Percentiles rank a stretch among this genome's conserved stretches.
Evolutionary conservation across 2,329 filamentous ascomycete species (phyloP).

Genomic region (Beauveria brongniartii): DNA sequence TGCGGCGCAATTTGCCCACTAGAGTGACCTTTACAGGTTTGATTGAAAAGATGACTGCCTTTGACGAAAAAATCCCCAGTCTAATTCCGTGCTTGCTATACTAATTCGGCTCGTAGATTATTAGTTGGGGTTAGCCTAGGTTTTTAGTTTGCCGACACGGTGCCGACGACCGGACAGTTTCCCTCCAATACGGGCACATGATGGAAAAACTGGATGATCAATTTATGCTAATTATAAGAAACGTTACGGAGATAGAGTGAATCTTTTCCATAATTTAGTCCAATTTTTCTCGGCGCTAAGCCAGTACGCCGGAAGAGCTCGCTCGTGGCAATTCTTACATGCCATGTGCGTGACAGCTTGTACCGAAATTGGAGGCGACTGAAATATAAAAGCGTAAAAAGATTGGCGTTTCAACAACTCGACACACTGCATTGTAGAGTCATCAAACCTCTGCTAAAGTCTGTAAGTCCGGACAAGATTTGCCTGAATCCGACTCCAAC

Average conservation of each 20-base stretch:
- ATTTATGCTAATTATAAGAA: not conserved
- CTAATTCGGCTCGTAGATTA: not conserved
- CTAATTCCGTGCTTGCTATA: not conserved
- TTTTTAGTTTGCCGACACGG: slow-evolving; percentile 2
- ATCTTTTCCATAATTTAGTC: not conserved
- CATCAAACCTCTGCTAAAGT: not conserved
- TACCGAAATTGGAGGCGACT: not conserved
- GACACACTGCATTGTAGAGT: too few relatives aligned
- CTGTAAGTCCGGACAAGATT: not conserved
- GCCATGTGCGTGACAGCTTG: not conserved
- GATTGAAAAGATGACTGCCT: not conserved
- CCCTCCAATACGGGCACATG: not conserved
- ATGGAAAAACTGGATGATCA: not conserved
- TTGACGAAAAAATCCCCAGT: not conserved
- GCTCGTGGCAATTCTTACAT: not conserved
- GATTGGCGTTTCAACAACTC: too few relatives aligned
- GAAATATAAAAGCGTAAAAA: too few relatives aligned
- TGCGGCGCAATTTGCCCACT: not conserved
- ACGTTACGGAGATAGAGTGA: not conserved
- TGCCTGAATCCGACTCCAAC: not conserved
- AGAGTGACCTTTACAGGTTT: not conserved
- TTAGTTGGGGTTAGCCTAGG: not conserved
- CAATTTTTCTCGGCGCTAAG: not conserved
- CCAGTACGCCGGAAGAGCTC: not conserved
- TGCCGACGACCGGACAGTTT: not conserved